Percentiles rank a stretch among this genome's conserved stretches.
Conservation (phyloP, 2,329 filamentous ascomycete species). For the Geosmithia putterillii region DNA sequence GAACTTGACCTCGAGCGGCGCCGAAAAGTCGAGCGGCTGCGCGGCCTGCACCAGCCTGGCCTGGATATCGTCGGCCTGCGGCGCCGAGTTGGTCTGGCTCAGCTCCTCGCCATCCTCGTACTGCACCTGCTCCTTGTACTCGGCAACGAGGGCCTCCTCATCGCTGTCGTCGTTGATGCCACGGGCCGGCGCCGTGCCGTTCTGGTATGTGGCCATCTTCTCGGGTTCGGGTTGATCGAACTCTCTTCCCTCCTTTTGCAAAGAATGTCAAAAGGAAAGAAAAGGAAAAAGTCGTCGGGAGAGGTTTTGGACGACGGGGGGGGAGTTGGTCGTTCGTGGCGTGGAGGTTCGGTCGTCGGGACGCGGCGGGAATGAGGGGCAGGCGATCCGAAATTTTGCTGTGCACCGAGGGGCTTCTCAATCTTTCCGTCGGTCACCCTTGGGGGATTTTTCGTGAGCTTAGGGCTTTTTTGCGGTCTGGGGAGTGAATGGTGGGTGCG, state of each 20-base stretch:
- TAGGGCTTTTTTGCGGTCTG: constrained; percentile 4
- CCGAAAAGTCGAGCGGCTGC: constrained; percentile 91
- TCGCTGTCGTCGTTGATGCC: constrained; percentile 73
- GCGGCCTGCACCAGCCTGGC: constrained; percentile 82
- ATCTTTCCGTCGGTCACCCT: neutral
- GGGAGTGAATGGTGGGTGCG: neutral
- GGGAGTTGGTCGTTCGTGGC: neutral
- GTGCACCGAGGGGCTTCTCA: constrained; percentile 9
- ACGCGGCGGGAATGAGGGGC: constrained; percentile 10
- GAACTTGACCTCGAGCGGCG: constrained; percentile 92
- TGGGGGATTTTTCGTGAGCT: constrained; percentile 6
- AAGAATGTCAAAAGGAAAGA: neutral
- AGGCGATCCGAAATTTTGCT: constrained; percentile 21
- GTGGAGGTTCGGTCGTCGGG: neutral
- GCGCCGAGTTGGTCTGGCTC: constrained; percentile 59
- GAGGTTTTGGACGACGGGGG: constrained; percentile 1
- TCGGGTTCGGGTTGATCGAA: constrained; percentile 16
- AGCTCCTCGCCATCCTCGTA: constrained; percentile 79
- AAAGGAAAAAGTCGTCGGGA: neutral
- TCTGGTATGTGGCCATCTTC: constrained; percentile 50
- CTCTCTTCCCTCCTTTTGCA: constrained; percentile 2
- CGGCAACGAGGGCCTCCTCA: constrained; percentile 89
- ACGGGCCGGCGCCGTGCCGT: constrained; percentile 46
- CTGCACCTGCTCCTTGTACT: constrained; percentile 93
- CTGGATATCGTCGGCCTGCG: constrained; percentile 84